Evolutionary conservation across 1,284 basidiomycete species (phyloP).

Genomic region (Cutaneotrichosporon cavernicola): DNA sequence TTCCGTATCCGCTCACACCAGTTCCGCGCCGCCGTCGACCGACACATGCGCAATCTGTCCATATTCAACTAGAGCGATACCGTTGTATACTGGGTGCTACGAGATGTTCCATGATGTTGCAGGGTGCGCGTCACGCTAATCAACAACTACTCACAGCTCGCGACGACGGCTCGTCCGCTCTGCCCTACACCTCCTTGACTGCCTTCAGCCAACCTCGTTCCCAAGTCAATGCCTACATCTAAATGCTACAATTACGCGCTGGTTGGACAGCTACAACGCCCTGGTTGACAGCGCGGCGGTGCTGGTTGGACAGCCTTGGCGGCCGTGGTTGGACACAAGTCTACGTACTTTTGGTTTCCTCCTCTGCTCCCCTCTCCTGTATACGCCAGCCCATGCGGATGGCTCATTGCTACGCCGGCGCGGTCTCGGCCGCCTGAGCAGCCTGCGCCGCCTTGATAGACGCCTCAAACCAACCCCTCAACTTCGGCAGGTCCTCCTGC

Average conservation of each 20-base stretch:
- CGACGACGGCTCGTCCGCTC: too few relatives aligned
- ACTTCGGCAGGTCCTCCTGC: slow-evolving; percentile 68
- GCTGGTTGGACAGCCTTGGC: slow-evolving; percentile 11
- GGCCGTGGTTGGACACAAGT: slow-evolving; percentile 10
- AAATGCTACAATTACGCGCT: slow-evolving; percentile 13
- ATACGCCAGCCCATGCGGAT: too few relatives aligned
- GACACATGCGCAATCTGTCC: slow-evolving; percentile 59
- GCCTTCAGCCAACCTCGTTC: too few relatives aligned
- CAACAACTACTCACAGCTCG: too few relatives aligned
- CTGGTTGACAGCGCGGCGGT: slow-evolving; percentile 1
- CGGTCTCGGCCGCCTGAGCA: slow-evolving; percentile 16
- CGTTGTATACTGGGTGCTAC: neutral
- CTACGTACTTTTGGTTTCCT: neutral
- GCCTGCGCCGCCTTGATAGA: slow-evolving; percentile 63
- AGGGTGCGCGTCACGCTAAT: too few relatives aligned
- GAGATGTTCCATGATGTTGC: neutral
- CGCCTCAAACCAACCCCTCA: slow-evolving; percentile 64
- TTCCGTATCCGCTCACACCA: slow-evolving; percentile 50
- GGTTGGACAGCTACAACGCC: slow-evolving; percentile 14
- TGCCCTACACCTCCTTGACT: too few relatives aligned
- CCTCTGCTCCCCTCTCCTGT: neutral
- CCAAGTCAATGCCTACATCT: slow-evolving; percentile 6
- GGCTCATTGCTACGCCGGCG: neutral
- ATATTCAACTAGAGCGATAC: slow-evolving; percentile 38
- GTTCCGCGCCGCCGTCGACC: slow-evolving; percentile 77